Conservation (phyloP, 345 rosid genomes). For the Boechera retrofracta region DNA sequence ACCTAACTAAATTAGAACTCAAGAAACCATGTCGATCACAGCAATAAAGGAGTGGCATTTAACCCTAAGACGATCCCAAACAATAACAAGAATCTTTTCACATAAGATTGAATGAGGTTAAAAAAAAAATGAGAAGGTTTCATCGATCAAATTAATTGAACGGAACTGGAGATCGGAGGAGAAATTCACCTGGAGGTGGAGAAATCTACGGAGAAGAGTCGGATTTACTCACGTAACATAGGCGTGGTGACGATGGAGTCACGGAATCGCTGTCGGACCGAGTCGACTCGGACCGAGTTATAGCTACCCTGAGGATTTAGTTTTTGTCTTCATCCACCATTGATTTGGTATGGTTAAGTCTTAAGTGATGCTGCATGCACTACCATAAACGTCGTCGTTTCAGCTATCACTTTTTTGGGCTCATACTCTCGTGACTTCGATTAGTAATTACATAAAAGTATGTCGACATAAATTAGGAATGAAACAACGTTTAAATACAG, state of each 20-base stretch:
- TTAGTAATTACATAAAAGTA: too few relatives aligned
- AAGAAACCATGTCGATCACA: slow-evolving; percentile 25
- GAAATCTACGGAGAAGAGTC: slow-evolving; percentile 34
- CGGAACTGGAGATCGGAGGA: slow-evolving; percentile 27
- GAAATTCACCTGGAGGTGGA: slow-evolving; percentile 35
- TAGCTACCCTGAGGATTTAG: not conserved
- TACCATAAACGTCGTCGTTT: slow-evolving; percentile 24
- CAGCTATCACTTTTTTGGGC: not conserved
- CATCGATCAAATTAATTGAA: slow-evolving; percentile 8
- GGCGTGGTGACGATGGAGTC: slow-evolving; percentile 22
- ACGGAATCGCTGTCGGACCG: slow-evolving; percentile 36
- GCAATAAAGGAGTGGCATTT: not conserved
- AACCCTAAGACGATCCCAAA: not conserved
- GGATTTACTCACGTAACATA: slow-evolving; percentile 22
- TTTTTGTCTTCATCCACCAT: slow-evolving; percentile 6
- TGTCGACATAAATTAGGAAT: too few relatives aligned
- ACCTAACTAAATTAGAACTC: not conserved
- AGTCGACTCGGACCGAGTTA: slow-evolving; percentile 37
- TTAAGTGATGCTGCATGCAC: slow-evolving; percentile 1
- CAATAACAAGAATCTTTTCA: slow-evolving; percentile 7
- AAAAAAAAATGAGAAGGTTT: not conserved
- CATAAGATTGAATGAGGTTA: not conserved
- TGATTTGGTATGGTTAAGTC: not conserved
- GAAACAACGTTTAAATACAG: too few relatives aligned
- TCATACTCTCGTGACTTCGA: not conserved